Base-by-base conservation (phyloP, 1,284 basidiomycete species). In the Austroboletus olivaceoglutinosus region DNA sequence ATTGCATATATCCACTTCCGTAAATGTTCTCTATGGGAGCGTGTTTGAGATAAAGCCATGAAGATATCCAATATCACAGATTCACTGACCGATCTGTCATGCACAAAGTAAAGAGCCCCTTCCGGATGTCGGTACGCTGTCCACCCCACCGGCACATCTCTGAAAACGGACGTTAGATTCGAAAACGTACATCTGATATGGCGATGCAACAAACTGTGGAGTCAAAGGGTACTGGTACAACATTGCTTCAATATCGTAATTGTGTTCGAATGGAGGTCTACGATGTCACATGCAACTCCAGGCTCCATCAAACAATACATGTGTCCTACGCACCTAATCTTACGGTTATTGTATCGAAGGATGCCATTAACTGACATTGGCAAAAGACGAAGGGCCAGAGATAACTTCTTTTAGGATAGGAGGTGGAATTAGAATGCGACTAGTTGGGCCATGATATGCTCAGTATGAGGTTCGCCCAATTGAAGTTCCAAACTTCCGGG, bases 41-140 rank as follows among this genome's bases (percentile, higher is more conserved):
- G 21, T 19, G 19, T 4, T 37, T 63, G 16, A 52, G 41, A 42
- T 33, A 41, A 2, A 16, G 29, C 34, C 1, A 43, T 9, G 21
- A 37, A n/a, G n/a, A n/a, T n/a, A n/a, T n/a, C n/a, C 5, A n/a
- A 45, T 11, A 31, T 15, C 29, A 18, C 34, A 9, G 11, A 38
- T 34, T 9, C 21, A 63, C 68, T 53, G 19, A 70, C 69, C 48
- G 53, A 61, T 7, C 56, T 30, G 11, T 18, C 19, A 34, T 70
- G 59, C 33, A 69, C 49, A 16, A 55, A 68, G 39, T 69, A 68
- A 5, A 57, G 59, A 36, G 50, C 67, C 12, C 65, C 65, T 40
- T 68, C 65, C 22, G 65, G 65, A 16, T 68, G 65, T 5, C 51
- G 51, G 34, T 47, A 48, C 1, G 62, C 57, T n/a, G 1, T 34